Evolutionary conservation across 164 flowering plant species (phyloP), one percentile per base, ranked within the genome.

Genomic region (Saururus chinensis): DNA sequence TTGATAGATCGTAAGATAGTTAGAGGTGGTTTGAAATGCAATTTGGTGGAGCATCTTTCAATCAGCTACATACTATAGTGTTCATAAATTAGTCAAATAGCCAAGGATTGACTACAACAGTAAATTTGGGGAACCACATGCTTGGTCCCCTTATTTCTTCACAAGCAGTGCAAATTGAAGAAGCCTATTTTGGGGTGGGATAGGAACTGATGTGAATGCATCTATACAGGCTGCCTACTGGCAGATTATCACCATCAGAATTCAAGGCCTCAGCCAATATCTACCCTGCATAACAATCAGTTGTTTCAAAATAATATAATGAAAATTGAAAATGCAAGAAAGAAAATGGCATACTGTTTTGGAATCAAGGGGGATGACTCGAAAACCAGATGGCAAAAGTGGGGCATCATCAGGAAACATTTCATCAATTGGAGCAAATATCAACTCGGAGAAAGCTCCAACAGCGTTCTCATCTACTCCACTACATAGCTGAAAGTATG

Each of bases 381-480:
- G 92, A 64, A 92, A 92, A 42, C 98, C 98, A 64, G 95, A 92
- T 0, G 98, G 96, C 14, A 92, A 60, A 35, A 92, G 68, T 20
- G 86, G 88, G 63, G 85, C 90, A 72, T 92, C 98, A 74, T 89
- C 98, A 0, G 95, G 96, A 65, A 92, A 88, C 83, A 81, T 80
- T 70, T 92, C 98, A 76, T 88, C 95, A 56, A 92, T 89, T 65
- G 98, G 96, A 57, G 98, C 93, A 76, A 87, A 92, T 51, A 92
- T 78, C 59, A 92, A 91, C 68, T 92, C 96, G 16, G 98, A 83
- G 78, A 86, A 89, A 23, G 89, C 86, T 54, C 96, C 96, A 0
- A 81, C 93, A 21, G 93, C 85, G 76, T 77, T 81, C 77, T 89
- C 98, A 69, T 92, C 96, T 61, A 81, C 62, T 66, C 96, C 98